Evolutionary conservation across 208 protist genomes (phyloP).

Genomic region (Wallacemonas sp.): DNA sequence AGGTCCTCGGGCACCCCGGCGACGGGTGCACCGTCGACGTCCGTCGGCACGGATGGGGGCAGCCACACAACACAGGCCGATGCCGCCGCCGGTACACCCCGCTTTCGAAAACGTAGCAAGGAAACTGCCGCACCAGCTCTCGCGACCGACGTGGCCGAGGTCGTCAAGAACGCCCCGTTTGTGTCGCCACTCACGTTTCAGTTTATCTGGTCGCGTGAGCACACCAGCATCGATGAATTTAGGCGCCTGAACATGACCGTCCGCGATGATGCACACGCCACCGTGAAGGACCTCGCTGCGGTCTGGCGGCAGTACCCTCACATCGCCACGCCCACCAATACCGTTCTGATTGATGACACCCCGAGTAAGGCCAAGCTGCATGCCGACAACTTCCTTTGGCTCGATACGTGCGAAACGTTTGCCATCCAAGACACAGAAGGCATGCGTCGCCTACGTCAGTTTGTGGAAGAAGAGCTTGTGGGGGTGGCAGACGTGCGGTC

Average conservation of each 20-base stretch:
- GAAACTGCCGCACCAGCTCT: background rate
- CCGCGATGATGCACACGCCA: constrained; percentile 73
- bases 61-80: background rate
- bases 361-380: constrained; percentile 79
- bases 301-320: constrained; percentile 61
- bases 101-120: constrained; percentile 8
- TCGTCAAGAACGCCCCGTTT: background rate
- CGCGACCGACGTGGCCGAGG: background rate
- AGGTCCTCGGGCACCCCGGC: background rate
- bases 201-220: constrained; percentile 87
- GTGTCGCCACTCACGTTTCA: constrained; percentile 41
- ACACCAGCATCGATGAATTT: constrained; percentile 78
- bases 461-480: constrained; percentile 67
- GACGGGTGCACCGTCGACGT: background rate
- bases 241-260: constrained; percentile 52
- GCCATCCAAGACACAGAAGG: constrained; percentile 40
- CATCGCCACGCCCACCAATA: constrained; percentile 69
- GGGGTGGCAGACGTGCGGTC: constrained; percentile 67
- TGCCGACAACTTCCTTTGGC: constrained; percentile 82
- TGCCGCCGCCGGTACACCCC: background rate
- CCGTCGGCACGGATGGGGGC: background rate
- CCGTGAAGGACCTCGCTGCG: constrained; percentile 71
- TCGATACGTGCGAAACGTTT: constrained; percentile 63
- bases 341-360: constrained; percentile 86
- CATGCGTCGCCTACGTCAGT: constrained; percentile 53